These are phyloP conservation scores for Babesia bigemina DNA, from an alignment of 169 alveolate species.

Conservation along the genomic window DNA sequence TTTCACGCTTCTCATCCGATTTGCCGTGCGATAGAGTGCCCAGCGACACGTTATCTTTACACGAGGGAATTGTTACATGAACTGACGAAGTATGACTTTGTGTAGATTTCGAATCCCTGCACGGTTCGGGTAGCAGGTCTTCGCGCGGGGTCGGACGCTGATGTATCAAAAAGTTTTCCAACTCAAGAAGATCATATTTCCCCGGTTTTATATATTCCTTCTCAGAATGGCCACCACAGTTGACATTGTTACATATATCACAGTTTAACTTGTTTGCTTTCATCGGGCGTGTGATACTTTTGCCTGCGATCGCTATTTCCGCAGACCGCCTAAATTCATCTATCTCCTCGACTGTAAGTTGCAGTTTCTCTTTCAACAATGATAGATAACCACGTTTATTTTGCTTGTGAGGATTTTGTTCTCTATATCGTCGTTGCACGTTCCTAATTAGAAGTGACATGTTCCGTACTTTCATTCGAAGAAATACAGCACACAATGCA, in stretches of 20 bases:
- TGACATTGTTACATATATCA: neutral
- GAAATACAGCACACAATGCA: slow-evolving; percentile 29
- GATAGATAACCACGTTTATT: slow-evolving; percentile 16
- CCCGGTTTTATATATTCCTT: neutral
- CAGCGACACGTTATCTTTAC: no score
- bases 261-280: neutral
- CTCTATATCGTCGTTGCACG: neutral
- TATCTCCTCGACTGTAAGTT: slow-evolving; percentile 25
- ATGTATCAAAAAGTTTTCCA: slow-evolving; percentile 4
- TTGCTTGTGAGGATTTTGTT: slow-evolving; percentile 1
- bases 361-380: slow-evolving; percentile 22
- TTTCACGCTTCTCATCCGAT: no score
- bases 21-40: no score
- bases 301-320: slow-evolving; percentile 14
- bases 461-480: slow-evolving; percentile 30
- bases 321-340: slow-evolving; percentile 17
- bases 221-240: neutral
- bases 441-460: neutral
- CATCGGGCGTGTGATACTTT: neutral
- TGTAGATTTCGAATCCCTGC: no score
- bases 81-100: no score
- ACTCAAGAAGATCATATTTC: neutral
- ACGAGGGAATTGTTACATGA: no score
- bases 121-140: no score
- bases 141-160: no score